Base-by-base conservation (phyloP, 352 stramenopile species). In the Phytophthora pistaciae region DNA sequence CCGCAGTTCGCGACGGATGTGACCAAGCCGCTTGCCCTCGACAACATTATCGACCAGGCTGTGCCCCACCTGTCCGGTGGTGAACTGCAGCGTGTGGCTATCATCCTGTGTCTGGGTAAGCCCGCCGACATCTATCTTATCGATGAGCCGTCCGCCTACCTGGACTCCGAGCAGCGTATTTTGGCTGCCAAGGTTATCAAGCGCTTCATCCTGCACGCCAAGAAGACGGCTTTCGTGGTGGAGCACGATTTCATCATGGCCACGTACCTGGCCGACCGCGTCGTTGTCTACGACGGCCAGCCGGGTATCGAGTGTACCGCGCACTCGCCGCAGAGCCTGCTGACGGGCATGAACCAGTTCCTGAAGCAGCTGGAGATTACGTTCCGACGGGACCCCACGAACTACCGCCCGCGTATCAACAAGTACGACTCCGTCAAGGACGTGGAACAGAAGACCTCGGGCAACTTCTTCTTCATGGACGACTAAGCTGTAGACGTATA, bases 221-320 rank as follows among this genome's bases (percentile, higher is more conserved):
- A 99, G 90, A 99, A 99, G 82, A 99, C 98, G 25, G 98, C 98
- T 8, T 99, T 99, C 80, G 88, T 99, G 38, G 98, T 99, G 16
- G 98, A 99, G 87, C 98, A 99, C 88, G 98, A 99, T 94, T 99
- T 99, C 87, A 99, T 99, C 81, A 99, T 99, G 98, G 98, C 98
- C 50, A 99, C 98, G 27, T 99, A 99, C 85, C 86, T 99, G 67
- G 97, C 96, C 53, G 96, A 99, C 78, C 94, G 97, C 52, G 97
- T 99, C 14, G 94, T 99, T 61, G 96, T 99, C 3, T 99, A 99
- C 80, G 87, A 97, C 60, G 98, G 98, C 63, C 68, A 93, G 29
- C 98, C 98, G 31, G 97, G 97, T 79, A 89, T 99, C 57, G 97
- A 99, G 82, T 99, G 96, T 83, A 99, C 98, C 14, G 98, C 98